Evolutionary conservation across 78 protist genomes (phyloP).

Genomic region (Creolimax fragrantissima): DNA sequence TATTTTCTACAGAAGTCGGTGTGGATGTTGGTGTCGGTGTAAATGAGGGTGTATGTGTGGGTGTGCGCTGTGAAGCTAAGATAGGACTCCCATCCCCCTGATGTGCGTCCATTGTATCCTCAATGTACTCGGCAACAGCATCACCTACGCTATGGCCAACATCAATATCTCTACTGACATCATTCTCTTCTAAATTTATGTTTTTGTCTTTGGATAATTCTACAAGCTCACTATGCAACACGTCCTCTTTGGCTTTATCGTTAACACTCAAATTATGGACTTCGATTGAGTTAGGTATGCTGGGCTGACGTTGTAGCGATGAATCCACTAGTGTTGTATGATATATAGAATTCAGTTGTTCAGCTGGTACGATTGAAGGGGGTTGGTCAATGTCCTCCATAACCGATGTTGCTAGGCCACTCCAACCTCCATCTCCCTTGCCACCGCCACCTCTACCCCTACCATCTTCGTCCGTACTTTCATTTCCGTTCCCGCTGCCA

Average conservation of each 20-base stretch:
- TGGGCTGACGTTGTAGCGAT: no score
- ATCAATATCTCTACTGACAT: background rate
- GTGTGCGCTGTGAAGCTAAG: background rate
- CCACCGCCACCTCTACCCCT: background rate
- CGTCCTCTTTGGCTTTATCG: background rate
- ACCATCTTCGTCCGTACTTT: background rate
- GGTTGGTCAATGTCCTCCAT: no score
- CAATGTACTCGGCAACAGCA: background rate
- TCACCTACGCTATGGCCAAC: background rate
- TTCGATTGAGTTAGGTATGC: no score
- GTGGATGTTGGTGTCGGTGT: background rate
- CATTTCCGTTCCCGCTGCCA: background rate
- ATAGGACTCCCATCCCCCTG: background rate
- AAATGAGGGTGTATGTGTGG: background rate
- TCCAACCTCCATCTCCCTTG: background rate
- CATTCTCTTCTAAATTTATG: background rate
- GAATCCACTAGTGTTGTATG: no score
- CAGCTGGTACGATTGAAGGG: no score
- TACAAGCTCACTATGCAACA: background rate
- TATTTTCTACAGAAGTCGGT: background rate
- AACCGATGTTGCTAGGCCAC: no score
- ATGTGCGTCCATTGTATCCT: background rate
- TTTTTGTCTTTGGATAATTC: background rate
- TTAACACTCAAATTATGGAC: no score
- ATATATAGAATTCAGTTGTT: no score